A percentile compares a stretch with the other conserved stretches of the same genome.
phyloP scores from a whole-genome alignment of 2,329 filamentous ascomycete species.

The Endoconidiophora laricicola region DNA sequence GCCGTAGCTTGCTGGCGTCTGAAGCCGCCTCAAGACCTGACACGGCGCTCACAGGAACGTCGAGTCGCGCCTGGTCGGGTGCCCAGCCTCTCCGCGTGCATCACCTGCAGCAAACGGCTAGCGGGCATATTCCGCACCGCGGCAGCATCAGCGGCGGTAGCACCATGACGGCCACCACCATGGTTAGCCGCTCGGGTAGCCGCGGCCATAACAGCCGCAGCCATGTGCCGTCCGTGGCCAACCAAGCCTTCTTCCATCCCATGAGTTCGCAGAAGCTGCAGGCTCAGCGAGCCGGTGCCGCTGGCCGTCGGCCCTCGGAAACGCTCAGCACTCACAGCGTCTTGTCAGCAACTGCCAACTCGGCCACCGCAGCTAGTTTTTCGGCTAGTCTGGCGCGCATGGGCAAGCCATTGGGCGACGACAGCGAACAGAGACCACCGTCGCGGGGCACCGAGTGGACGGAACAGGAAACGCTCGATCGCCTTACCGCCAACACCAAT shows the following conservation, averaged over 20 bases:
- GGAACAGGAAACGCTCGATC: conserved; percentile 54
- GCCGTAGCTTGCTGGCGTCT: conserved; percentile 24
- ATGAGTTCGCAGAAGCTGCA: conserved; percentile 95
- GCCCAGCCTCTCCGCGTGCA: conserved; percentile 40
- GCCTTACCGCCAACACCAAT: conserved; percentile 57
- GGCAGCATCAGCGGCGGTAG: conserved; percentile 10
- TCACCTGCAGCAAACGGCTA: conserved; percentile 32
- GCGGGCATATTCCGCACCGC: conserved; percentile 2
- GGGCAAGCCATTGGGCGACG: conserved; percentile 21
- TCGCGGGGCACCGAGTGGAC: conserved; percentile 72
- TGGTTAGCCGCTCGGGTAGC: conserved; percentile 9
- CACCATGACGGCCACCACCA: conserved; percentile 1
- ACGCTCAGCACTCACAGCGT: conserved; percentile 9
- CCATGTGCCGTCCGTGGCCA: conserved; percentile 78
- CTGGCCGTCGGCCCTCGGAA: conserved; percentile 4
- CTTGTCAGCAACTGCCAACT: not conserved
- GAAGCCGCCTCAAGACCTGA: conserved; percentile 35
- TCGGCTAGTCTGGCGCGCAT: conserved; percentile 8
- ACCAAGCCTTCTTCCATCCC: conserved; percentile 83
- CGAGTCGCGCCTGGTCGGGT: conserved; percentile 37
- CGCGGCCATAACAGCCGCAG: conserved; percentile 40
- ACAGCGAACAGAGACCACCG: conserved; percentile 41
- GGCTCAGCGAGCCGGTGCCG: conserved; percentile 48
- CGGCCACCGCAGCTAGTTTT: conserved; percentile 7
- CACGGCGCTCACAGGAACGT: conserved; percentile 34